Percentiles rank a stretch among this genome's conserved stretches.
Evolutionary conservation across 768 basidiomycete species (phyloP).

Genomic region (Guyanaporus albipodus): DNA sequence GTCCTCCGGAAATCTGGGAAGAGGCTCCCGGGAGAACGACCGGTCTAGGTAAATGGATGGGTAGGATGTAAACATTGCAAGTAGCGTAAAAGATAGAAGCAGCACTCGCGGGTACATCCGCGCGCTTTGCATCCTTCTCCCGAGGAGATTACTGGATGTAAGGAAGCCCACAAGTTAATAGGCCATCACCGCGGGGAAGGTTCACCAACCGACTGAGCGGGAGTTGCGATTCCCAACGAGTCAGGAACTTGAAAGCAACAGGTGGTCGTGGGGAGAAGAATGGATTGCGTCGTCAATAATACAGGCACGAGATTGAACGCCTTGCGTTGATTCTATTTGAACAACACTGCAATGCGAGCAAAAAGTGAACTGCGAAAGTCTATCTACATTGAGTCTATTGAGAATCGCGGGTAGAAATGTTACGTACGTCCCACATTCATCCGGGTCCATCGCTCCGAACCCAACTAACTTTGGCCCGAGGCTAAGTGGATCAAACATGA

Average conservation of each 20-base stretch:
- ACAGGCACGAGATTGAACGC: not conserved
- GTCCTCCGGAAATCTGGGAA: not conserved
- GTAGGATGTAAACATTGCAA: not conserved
- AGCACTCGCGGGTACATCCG: not conserved
- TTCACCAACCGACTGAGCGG: not conserved
- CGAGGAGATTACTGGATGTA: constrained; percentile 2
- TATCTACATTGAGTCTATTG: not conserved
- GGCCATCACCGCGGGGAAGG: not conserved
- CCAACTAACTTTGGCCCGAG: not conserved
- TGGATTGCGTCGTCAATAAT: not conserved
- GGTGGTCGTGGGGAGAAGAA: not conserved
- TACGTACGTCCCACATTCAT: not conserved
- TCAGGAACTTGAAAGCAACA: not conserved
- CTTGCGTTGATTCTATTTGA: too few relatives aligned
- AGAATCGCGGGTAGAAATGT: not conserved
- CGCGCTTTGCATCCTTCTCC: not conserved
- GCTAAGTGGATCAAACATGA: not conserved
- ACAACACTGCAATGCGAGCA: too few relatives aligned
- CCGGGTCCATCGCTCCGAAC: not conserved
- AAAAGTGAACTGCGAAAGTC: too few relatives aligned
- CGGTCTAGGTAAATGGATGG: not conserved
- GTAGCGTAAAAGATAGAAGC: not conserved
- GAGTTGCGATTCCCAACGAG: not conserved
- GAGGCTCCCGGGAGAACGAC: not conserved
- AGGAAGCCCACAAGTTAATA: not conserved